These are phyloP conservation scores for Furcasterigmium furcatum DNA, from an alignment of 2,329 filamentous ascomycete species.

Conservation along the genomic window DNA sequence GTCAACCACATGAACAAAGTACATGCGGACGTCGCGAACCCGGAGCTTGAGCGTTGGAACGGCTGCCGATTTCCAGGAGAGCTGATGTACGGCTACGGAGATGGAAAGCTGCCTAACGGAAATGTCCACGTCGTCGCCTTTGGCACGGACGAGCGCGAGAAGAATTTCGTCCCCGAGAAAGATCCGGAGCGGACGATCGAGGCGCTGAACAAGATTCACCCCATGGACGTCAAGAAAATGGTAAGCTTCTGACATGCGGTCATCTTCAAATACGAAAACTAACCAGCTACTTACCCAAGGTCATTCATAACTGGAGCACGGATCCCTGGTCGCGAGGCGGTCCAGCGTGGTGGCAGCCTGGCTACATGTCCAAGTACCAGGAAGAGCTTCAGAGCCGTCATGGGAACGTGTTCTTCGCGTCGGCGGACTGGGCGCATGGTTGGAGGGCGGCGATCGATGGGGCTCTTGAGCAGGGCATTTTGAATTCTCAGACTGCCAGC, in stretches of 20 bases:
- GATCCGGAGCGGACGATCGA: constrained; percentile 26
- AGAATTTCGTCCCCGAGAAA: constrained; percentile 36
- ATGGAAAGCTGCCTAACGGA: constrained; percentile 38
- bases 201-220: constrained; percentile 26
- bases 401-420: constrained; percentile 20
- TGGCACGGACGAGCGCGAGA: constrained; percentile 30
- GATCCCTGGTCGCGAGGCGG: constrained; percentile 19
- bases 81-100: constrained; percentile 38
- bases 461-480: constrained; percentile 19
- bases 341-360: constrained; percentile 12
- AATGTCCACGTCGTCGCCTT: constrained; percentile 46
- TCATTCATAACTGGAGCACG: constrained; percentile 20
- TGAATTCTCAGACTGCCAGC: constrained; percentile 5
- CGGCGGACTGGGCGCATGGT: constrained; percentile 20
- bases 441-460: constrained; percentile 24
- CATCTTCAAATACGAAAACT: constrained; percentile 7
- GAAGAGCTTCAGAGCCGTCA: constrained; percentile 18
- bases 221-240: constrained; percentile 21
- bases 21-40: constrained; percentile 12
- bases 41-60: constrained; percentile 5
- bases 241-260: too few relatives aligned
- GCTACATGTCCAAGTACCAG: constrained; percentile 18
- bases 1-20: constrained; percentile 15
- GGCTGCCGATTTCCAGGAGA: neutral
- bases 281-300: too few relatives aligned